Base-by-base conservation (phyloP, 106 monocot species). In the Dendrobium chrysotoxum region DNA sequence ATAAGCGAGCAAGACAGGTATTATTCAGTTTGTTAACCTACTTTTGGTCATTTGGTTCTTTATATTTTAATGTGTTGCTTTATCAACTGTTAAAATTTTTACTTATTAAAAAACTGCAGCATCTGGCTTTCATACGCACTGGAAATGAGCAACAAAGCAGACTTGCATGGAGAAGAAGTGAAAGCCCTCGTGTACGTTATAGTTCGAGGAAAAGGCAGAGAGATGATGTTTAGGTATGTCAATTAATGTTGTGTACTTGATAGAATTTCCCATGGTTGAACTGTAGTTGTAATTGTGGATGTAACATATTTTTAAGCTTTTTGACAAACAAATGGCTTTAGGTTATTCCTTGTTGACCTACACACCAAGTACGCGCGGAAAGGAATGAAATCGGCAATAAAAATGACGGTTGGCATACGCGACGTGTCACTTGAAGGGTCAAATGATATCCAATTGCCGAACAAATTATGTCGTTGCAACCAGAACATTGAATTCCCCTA, bases 1-100 rank as follows among this genome's bases (percentile, higher is more conserved):
- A 99, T 83, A 99, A 99, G 86, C 88, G 90, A 86, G 95, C 98
- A 76, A 95, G 99, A 88, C 95, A 90, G 91, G 99, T 99, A 80
- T 39, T 28, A 30, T 17, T 75, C 42, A 74, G 40, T 80, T 28
- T 15, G 5, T 53, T 26, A 4, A 44, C 77, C 16, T 31, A 42
- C 10, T 47, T 75, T 82, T 45, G 11, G 21, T 72, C 46, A 5
- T 40, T 74, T 30, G 31, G 31, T 81, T 46, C 23, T 17, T 18
- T 76, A 50, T 76, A 26, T 46, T 76, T 45, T 18, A 76, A 39
- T 20, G 21, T 35, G 17, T 23, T 75, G 40, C 0, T 21, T 18
- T 76, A 45, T 50, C 15, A 13, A 13, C 4, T 76, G 45, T 58
- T 42, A 39, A 73, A 70, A 21, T 74, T 83, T 28, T 50, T 20